Evolutionary conservation across 768 basidiomycete genomes (phyloP).

Genomic region (Daedaleopsis sinensis): DNA sequence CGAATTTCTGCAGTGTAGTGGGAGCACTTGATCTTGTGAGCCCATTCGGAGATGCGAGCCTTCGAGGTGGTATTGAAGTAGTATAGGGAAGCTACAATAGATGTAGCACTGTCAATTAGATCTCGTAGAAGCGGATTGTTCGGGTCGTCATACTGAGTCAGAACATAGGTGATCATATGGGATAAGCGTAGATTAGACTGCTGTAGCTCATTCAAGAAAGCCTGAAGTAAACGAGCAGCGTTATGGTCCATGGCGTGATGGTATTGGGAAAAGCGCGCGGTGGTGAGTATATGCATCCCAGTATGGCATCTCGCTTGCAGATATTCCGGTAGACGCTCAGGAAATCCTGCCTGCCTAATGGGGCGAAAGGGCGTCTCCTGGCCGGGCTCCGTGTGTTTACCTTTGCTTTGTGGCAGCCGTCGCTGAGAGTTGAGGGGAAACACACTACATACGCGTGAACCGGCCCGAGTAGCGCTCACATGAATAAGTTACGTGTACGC

Average conservation of each 20-base stretch:
- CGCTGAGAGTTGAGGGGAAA: conserved; percentile 3
- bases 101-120: neutral
- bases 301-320: neutral
- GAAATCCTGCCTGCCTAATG: neutral
- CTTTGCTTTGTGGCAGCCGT: conserved; percentile 4
- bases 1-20: neutral
- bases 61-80: neutral
- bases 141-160: neutral
- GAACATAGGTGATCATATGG: neutral
- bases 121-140: neutral
- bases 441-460: too few relatives aligned
- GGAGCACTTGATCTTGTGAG: neutral
- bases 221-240: neutral
- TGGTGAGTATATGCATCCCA: neutral
- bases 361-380: neutral
- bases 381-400: conserved; percentile 4
- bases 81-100: neutral
- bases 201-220: neutral
- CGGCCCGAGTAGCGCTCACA: too few relatives aligned
- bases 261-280: neutral
- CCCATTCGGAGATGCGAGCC: neutral
- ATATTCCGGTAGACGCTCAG: neutral
- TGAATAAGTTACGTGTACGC: too few relatives aligned
- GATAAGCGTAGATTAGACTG: neutral
- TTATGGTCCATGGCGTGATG: neutral